Base-by-base conservation (phyloP, 179 eudicot genomes). In the Monotropa hypopitys region DNA sequence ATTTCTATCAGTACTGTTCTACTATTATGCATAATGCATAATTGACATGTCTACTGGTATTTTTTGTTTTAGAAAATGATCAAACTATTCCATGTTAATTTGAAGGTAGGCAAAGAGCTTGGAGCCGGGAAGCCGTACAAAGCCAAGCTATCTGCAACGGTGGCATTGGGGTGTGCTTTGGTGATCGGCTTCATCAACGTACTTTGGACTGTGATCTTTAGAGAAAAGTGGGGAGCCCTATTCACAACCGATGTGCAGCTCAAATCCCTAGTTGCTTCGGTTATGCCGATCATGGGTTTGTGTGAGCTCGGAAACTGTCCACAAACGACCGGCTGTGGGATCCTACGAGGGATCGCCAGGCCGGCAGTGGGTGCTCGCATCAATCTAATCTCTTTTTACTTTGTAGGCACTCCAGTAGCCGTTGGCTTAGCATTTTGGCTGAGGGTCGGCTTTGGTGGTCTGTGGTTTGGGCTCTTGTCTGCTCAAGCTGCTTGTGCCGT, bases 91-190 rank as follows among this genome's bases (percentile, higher is more conserved):
- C n/a, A 54, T 62, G 59, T 67, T n/a, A n/a, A n/a, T n/a, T n/a
- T 71, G 45, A 18, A 94, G 97, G 98, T 94, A 16, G 98, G 98
- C 7, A 94, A 94, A 81, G 98, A 94, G 81, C 87, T 94, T 12
- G 98, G 98, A 82, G 94, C 97, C n/a, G 97, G 97, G 59, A 89
- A 78, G 76, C 98, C 98, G n/a, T 86, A 92, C 89, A 94, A 92
- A 78, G 98, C 98, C 40, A 92, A 86, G 83, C 78, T 94, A 43
- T 97, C 97, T 54, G 96, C 97, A 74, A 80, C 79, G 80, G 98
- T 94, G 16, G 97, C 97, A 54, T 77, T 94, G 59, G 87, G 84
- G 7, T 88, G 97, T 80, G 94, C 97, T 7, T 86, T 94, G 76
- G 69, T 85, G 13, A 86, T 94, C 0, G 98, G 98, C 11, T 33